Base-by-base conservation (phyloP, 202 grass and related monocot species). In the Eragrostis tef region DNA sequence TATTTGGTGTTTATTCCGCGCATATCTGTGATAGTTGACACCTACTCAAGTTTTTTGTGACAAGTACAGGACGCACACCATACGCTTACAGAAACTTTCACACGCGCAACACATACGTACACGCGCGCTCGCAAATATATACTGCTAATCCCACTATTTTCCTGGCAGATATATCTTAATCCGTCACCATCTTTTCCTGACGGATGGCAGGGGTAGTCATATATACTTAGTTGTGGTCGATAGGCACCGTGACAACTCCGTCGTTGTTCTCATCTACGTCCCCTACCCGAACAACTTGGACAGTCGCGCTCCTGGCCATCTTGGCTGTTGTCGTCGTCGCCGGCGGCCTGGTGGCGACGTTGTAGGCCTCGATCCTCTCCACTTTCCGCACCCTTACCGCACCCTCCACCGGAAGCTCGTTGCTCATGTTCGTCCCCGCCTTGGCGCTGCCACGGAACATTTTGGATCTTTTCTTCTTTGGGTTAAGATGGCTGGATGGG, bases 351-450 rank as follows among this genome's bases (percentile, higher is more conserved):
- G 34, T 41, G 70, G 79, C 31, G 34, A 80, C 34, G 81, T 85
- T 88, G 77, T 85, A 20, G 6, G 77, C 85, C 58, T 85, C 52
- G 24, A 87, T 85, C 77, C 67, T 77, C 71, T 87, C 80, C 81
- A 84, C 81, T 67, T 82, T 84, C 44, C 64, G 67, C 66, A 85
- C 86, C 66, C 62, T 77, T 60, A 81, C 85, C 24, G 21, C 71
- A 15, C 58, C 43, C 4, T 87, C 71, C 0, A 80, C n/a, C 17
- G 46, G 64, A 0, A 87, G 47, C 70, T 76, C 81, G 8, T 43
- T 77, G 21, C 48, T 36, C 11, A 0, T 49, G 53, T 25, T 53
- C 45, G 34, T 7, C 3, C 0, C 39, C 3, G 10, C 75, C 54
- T 62, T 71, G 49, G 12, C 9, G 7, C 59, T 14, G 9, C 31